A percentile compares a stretch with the other conserved stretches of the same genome.
These are phyloP conservation scores for Houttuynia cordata DNA, from an alignment of 164 flowering plant genomes.

Conservation along the genomic window DNA sequence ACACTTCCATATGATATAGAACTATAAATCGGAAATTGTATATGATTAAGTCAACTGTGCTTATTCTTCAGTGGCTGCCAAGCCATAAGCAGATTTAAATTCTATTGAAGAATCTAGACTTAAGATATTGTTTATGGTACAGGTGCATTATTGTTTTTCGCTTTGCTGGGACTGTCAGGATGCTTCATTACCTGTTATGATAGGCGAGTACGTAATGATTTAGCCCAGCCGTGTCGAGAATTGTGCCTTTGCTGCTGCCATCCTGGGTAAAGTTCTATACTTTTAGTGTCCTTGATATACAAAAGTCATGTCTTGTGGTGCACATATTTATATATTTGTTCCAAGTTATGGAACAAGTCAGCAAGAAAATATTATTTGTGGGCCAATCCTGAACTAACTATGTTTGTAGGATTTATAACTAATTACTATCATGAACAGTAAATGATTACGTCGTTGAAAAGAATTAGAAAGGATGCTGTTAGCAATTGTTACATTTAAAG, in stretches of 20 bases:
- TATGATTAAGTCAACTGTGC: not conserved
- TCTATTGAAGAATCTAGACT: not conserved
- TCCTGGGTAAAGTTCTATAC: conserved; percentile 59
- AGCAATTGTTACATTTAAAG: too few relatives aligned
- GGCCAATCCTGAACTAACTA: too few relatives aligned
- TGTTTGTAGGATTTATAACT: too few relatives aligned
- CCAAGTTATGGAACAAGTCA: too few relatives aligned
- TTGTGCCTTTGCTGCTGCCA: conserved; percentile 97
- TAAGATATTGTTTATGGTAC: conserved; percentile 12
- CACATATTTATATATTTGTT: too few relatives aligned
- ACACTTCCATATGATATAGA: not conserved
- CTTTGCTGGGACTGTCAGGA: conserved; percentile 87
- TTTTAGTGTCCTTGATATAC: too few relatives aligned
- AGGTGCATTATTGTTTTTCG: conserved; percentile 97
- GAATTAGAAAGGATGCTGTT: too few relatives aligned
- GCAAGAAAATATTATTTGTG: too few relatives aligned
- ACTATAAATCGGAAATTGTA: not conserved
- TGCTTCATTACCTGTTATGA: conserved; percentile 98
- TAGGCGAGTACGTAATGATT: conserved; percentile 84
- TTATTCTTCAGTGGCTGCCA: not conserved
- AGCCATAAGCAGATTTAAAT: not conserved
- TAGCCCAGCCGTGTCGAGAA: conserved; percentile 97
- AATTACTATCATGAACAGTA: too few relatives aligned
- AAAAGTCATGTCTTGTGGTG: too few relatives aligned
- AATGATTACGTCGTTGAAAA: too few relatives aligned